A percentile compares a stretch with the other conserved stretches of the same genome.
Conservation (phyloP, 225 moss, liverwort and hornwort genomes). For the Rhytidiadelphus loreus region DNA sequence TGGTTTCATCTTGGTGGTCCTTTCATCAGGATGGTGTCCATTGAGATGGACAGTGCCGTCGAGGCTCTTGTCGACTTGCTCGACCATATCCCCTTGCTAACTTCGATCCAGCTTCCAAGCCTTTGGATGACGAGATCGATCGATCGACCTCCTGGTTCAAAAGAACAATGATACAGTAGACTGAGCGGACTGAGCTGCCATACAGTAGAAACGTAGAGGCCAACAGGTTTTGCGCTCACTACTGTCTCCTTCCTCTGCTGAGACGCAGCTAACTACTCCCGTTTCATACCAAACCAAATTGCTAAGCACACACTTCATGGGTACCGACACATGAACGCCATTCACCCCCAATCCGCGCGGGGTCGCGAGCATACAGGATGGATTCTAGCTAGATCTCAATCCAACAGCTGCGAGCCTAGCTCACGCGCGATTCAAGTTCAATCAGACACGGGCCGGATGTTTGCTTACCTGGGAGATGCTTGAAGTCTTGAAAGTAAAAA, state of each 20-base stretch:
- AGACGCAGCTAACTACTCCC: background rate
- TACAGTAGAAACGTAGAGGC: background rate
- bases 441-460: background rate
- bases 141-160: background rate
- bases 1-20: background rate
- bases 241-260: background rate
- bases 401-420: background rate
- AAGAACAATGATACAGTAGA: background rate
- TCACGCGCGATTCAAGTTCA: background rate
- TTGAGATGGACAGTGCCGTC: background rate
- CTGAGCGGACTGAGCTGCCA: background rate
- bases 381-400: background rate
- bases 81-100: background rate
- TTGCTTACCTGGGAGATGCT: background rate
- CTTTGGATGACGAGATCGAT: background rate
- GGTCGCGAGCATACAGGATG: background rate
- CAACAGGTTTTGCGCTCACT: background rate
- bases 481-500: background rate
- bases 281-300: background rate
- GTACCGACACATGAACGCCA: background rate
- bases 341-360: background rate
- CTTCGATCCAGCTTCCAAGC: background rate
- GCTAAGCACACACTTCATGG: background rate
- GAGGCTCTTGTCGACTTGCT: constrained; percentile 5
- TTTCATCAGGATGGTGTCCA: background rate